These are phyloP conservation scores for Tilletia indica DNA, from an alignment of 1,284 basidiomycete species.

Conservation along the genomic window DNA sequence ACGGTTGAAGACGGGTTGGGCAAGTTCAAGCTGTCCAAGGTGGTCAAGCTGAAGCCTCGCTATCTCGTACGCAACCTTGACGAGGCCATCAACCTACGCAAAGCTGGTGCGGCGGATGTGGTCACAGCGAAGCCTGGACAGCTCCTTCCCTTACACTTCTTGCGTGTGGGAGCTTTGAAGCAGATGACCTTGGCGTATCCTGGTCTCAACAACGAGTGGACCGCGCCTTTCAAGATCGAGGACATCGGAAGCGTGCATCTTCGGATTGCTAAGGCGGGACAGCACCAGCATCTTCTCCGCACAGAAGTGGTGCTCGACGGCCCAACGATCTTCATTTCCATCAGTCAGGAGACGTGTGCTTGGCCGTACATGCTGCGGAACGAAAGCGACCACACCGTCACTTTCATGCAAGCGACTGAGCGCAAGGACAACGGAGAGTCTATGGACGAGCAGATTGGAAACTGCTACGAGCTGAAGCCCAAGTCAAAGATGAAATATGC, in stretches of 20 bases:
- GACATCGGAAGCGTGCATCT: conserved; percentile 85
- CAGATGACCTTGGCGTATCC: conserved; percentile 80
- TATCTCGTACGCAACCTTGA: conserved; percentile 81
- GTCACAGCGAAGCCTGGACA: conserved; percentile 59
- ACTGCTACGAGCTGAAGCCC: conserved; percentile 64
- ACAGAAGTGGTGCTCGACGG: conserved; percentile 81
- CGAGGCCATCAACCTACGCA: conserved; percentile 74
- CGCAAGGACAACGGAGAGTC: conserved; percentile 15
- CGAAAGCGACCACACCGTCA: conserved; percentile 72
- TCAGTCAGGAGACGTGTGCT: conserved; percentile 67
- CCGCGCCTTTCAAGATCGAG: conserved; percentile 81
- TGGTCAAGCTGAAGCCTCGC: conserved; percentile 85
- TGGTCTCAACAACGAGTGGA: conserved; percentile 82
- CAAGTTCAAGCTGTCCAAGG: conserved; percentile 88
- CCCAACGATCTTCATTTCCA: conserved; percentile 81
- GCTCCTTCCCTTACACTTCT: conserved; percentile 69
- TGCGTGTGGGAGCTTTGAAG: conserved; percentile 64
- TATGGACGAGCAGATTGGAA: conserved; percentile 38
- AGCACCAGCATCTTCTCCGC: conserved; percentile 66
- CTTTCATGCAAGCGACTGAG: conserved; percentile 66
- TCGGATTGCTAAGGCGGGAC: conserved; percentile 61
- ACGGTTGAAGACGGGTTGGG: conserved; percentile 91
- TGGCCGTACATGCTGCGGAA: conserved; percentile 95
- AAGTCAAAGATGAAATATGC: conserved; percentile 71
- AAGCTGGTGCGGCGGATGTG: conserved; percentile 67